Base-by-base conservation (phyloP, 495 filamentous ascomycete genomes). In the Aspergillus baeticus region DNA sequence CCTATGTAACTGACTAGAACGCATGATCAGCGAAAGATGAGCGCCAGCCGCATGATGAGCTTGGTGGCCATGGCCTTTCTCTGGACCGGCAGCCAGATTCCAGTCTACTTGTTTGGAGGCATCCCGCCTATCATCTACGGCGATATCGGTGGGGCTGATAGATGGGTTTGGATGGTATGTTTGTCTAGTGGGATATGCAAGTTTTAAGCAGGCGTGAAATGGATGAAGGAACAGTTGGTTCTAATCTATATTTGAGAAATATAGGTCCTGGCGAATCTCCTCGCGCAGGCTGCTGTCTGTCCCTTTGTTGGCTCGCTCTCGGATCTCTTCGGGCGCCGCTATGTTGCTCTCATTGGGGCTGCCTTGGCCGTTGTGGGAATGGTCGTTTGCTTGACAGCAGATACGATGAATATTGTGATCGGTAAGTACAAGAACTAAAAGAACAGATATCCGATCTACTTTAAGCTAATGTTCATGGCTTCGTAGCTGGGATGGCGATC, bases 111-210 rank as follows among this genome's bases (percentile, higher is more conserved):
- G 1, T 84, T 84, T 50, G 83, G 83, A 18, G 82, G 79, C 10
- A 79, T 85, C 53, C 82, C 83, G 31, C 84, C 84, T 0, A 78
- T 82, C 63, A 85, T 90, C 45, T 88, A 88, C 63, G 63, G 68
- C 8, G 78, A 83, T 17, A 84, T 91, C 59, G 87, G 86, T 20
- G 87, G 87, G 41, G 63, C 74, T 7, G 82, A 87, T 64, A 71
- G 83, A 60, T 90, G 83, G 82, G 76, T 87, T n/a, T 90, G 87
- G 87, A 83, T 89, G 73, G 80, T 79, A 63, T 37, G 77, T 65
- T 44, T n/a, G n/a, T n/a, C n/a, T n/a, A n/a, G n/a, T n/a, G n/a
- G n/a, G n/a, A n/a, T n/a, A n/a, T n/a, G n/a, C n/a, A n/a, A n/a
- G n/a, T n/a, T n/a, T n/a, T n/a, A n/a, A n/a, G n/a, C n/a, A n/a